phyloP scores from a whole-genome alignment of 1,139 yeast species.

The Entelexis sorbosivorans region DNA sequence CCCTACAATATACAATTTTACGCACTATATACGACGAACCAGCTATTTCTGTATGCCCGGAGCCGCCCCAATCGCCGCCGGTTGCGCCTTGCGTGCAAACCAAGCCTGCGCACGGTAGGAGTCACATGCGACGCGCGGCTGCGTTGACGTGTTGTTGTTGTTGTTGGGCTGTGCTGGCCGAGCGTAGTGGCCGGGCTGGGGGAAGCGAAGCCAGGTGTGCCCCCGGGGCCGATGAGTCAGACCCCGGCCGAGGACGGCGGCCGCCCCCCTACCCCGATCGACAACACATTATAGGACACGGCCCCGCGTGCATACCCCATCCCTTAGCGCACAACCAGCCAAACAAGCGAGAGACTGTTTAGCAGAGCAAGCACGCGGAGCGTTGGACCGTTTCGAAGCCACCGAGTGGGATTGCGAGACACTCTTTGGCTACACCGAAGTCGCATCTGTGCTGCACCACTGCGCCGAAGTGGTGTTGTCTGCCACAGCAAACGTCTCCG shows the following conservation, averaged over 20 bases:
- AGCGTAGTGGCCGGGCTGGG: not conserved
- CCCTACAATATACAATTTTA: no score
- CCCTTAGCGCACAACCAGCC: slow-evolving; percentile 1
- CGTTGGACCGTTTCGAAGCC: not conserved
- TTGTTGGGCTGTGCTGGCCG: no score
- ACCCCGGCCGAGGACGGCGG: not conserved
- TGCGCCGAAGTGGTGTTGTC: not conserved
- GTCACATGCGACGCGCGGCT: no score
- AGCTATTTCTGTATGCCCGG: no score
- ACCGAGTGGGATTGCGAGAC: not conserved
- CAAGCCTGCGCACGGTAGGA: no score
- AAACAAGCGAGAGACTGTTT: not conserved
- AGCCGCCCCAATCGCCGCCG: no score
- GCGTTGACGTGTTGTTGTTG: not conserved
- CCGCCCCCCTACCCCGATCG: slow-evolving; percentile 1
- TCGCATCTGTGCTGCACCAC: no score
- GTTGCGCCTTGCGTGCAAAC: no score
- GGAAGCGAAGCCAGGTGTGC: no score
- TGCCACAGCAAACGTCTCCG: not conserved
- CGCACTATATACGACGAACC: no score
- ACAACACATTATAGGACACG: not conserved
- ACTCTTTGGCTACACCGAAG: no score
- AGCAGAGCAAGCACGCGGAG: not conserved
- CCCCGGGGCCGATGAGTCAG: not conserved
- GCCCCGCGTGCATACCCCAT: not conserved